These are phyloP conservation scores for Claviceps maximensis DNA, from an alignment of 2,329 filamentous ascomycete species.

Conservation along the genomic window DNA sequence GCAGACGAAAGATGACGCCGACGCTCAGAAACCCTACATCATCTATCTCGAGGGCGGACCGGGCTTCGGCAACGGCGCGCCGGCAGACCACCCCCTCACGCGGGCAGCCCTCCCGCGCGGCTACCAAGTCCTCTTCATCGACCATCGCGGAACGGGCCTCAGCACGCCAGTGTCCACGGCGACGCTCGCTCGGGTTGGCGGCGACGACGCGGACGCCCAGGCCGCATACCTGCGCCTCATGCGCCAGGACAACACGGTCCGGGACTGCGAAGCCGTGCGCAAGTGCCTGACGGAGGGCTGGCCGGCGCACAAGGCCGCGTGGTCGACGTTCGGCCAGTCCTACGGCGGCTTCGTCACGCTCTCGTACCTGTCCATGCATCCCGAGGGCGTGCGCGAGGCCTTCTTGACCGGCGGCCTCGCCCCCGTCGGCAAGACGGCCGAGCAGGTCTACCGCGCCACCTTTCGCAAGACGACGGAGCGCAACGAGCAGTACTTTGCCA, in stretches of 20 bases:
- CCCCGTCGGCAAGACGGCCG: constrained; percentile 56
- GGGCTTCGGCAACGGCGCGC: constrained; percentile 61
- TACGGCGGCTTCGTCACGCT: constrained; percentile 81
- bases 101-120: constrained; percentile 60
- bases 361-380: constrained; percentile 72
- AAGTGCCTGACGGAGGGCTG: constrained; percentile 58
- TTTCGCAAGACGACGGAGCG: constrained; percentile 57
- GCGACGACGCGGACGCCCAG: constrained; percentile 42
- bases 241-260: constrained; percentile 80
- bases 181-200: constrained; percentile 39
- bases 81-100: constrained; percentile 62
- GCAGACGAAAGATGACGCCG: neutral
- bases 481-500: constrained; percentile 68
- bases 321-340: constrained; percentile 80
- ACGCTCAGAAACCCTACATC: constrained; percentile 32
- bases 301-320: constrained; percentile 57
- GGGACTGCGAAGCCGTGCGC: constrained; percentile 77
- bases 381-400: constrained; percentile 64
- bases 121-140: constrained; percentile 77
- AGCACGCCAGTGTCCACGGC: constrained; percentile 67
- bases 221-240: constrained; percentile 73
- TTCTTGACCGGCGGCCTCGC: constrained; percentile 79
- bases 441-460: constrained; percentile 61
- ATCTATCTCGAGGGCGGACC: constrained; percentile 80
- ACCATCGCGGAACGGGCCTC: constrained; percentile 80